Conservation (phyloP, 352 stramenopile genomes). For the Thalassiosira hispida region DNA sequence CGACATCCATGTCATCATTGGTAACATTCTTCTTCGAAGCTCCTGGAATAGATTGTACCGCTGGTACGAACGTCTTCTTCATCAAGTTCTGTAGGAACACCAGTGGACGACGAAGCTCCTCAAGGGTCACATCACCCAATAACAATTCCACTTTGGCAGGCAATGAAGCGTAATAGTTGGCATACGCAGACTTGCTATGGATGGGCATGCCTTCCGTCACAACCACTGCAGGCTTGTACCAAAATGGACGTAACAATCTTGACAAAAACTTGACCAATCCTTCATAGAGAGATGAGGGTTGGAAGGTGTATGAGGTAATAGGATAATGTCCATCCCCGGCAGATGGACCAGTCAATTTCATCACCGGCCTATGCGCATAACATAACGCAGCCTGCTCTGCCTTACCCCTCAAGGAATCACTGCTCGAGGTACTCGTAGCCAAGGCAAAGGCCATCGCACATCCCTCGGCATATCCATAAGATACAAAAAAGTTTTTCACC, state of each 20-base stretch:
- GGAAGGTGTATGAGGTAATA: conserved; percentile 72
- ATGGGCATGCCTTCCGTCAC: conserved; percentile 76
- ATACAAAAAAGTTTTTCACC: conserved; percentile 76
- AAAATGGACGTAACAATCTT: conserved; percentile 80
- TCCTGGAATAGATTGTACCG: conserved; percentile 69
- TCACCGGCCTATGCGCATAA: conserved; percentile 41
- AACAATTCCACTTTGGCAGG: conserved; percentile 83
- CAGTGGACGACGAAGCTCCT: conserved; percentile 67
- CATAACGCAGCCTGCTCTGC: conserved; percentile 59
- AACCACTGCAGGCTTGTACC: conserved; percentile 83
- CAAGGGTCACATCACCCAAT: conserved; percentile 65
- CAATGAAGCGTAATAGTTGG: conserved; percentile 46
- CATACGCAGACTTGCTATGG: conserved; percentile 39
- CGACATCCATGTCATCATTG: conserved; percentile 64
- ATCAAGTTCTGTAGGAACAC: conserved; percentile 67
- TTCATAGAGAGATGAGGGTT: conserved; percentile 76
- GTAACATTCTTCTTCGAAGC: conserved; percentile 18
- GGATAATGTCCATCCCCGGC: conserved; percentile 40
- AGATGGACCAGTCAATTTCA: conserved; percentile 41
- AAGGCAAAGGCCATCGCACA: conserved; percentile 80
- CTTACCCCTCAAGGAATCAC: conserved; percentile 52
- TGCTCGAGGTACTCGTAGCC: conserved; percentile 50
- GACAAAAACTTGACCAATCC: conserved; percentile 66
- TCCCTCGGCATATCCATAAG: conserved; percentile 78
- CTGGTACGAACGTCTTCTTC: conserved; percentile 61